Evolutionary conservation across 768 basidiomycete genomes (phyloP), one percentile per base, ranked within the genome.

Genomic region (Tremella mesenterica): DNA sequence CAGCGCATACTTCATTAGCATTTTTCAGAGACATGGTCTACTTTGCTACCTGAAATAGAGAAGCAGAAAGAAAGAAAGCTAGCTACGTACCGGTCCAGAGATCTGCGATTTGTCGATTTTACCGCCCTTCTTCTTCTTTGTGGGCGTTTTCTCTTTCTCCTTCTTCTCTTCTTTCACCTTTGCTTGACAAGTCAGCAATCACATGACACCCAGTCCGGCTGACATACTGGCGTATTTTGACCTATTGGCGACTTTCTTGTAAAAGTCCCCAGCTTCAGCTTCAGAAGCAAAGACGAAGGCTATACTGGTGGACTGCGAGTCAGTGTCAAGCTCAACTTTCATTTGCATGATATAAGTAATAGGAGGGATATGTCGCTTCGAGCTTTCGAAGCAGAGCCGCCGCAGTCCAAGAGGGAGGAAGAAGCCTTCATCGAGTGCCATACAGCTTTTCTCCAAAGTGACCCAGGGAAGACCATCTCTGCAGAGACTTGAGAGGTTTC

Each of bases 81-180:
- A 7, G n/a, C 2, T 30, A 65, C 70, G 52, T 29, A 67, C 68
- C 14, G 91, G 92, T 0, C 78, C 85, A 10, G 89, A 91, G 45
- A 97, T 96, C 78, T 85, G 81, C 0, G 88, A 85, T 73, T 95
- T 96, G 76, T 93, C 85, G 53, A 96, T 86, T 72, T 83, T 85
- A 44, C 87, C 85, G 6, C 81, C 81, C 46, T 59, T 65, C 60
- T 67, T 73, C 56, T 62, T 73, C 59, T 58, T 61, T 60, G 69
- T 74, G 38, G 59, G 61, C 10, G 59, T 58, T 14, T 56, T 60
- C 16, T 54, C 47, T 23, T 53, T 58, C 30, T 44, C 31, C 3
- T 54, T 56, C 21, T 59, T 57, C 23, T 71, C 64, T 48, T 67
- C 56, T 53, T 68, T 64, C 44, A 63, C 61, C 52, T 69, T 73